Base-by-base conservation (phyloP, 495 filamentous ascomycete species). In the Baudoinia panamericana region DNA sequence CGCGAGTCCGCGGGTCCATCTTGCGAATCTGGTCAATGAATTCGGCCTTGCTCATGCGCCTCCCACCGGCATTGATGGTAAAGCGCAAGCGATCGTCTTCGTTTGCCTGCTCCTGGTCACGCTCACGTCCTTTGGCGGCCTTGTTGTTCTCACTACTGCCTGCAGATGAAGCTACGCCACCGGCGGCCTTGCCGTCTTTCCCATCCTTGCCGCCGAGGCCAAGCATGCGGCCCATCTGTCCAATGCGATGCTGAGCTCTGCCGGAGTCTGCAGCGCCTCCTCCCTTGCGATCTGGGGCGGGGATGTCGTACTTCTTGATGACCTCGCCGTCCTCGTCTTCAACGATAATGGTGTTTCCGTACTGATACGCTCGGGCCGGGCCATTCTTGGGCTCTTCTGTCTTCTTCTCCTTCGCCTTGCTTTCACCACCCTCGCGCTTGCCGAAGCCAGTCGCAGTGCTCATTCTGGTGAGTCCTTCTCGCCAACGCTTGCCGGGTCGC, bases 271-370 rank as follows among this genome's bases (percentile, higher is more conserved):
- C 55, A 36, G 22, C 46, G 37, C 29, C 49, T 37, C 20, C 39
- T 41, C 36, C 44, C 36, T 45, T 55, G 32, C 47, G 40, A 17
- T 33, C 56, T 32, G 48, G 54, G 3, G 67, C 52, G 9, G 86
- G 81, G 21, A 95, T 78, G 38, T 93, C 84, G 57, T 93, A 96
- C 44, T 90, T 93, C 67, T 93, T 92, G 57, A 99, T 73, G 10
- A 99, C 92, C 55, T 99, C 92, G 21, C 92, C 92, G 56, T 94
- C 82, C 57, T 88, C 86, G 51, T 99, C 87, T 60, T 99, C 92
- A 12, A 99, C 85, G 54, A 99, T 95, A 50, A 99, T 88, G 58
- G 86, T 93, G 50, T 84, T 90, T 30, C 87, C 92, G 51, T 88
- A 95, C 50, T 93, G 85, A 53, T 93, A 99, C 3, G 92, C 92